Conservation (phyloP, 306 rosid genomes). For the Citrullus colocynthis region DNA sequence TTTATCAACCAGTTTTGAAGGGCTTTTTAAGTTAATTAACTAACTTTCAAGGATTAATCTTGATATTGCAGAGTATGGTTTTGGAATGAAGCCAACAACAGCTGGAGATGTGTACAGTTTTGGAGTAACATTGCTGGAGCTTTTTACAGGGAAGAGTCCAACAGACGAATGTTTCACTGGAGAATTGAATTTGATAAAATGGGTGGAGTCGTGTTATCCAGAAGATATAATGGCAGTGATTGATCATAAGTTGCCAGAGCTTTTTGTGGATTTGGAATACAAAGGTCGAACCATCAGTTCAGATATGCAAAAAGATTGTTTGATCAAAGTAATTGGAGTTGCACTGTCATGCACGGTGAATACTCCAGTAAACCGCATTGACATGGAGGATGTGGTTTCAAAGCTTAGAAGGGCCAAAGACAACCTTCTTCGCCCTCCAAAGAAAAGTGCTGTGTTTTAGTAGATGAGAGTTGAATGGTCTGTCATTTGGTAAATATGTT, state of each 20-base stretch:
- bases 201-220: constrained; percentile 42
- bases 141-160: constrained; percentile 49
- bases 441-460: background rate
- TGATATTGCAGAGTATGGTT: constrained; percentile 46
- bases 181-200: constrained; percentile 30
- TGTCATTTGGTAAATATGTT: background rate
- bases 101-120: constrained; percentile 70
- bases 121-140: constrained; percentile 46
- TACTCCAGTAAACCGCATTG: constrained; percentile 35
- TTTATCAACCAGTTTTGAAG: background rate
- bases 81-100: constrained; percentile 40
- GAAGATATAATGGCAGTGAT: constrained; percentile 22
- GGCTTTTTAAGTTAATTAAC: background rate
- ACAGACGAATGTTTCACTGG: constrained; percentile 41
- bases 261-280: background rate
- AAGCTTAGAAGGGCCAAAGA: constrained; percentile 26
- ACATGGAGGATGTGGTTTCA: constrained; percentile 30
- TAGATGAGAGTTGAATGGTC: background rate
- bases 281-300: background rate
- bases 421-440: background rate
- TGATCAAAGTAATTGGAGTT: constrained; percentile 27
- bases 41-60: background rate
- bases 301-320: constrained; percentile 15
- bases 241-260: constrained; percentile 30
- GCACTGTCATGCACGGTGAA: constrained; percentile 44